Conservation (phyloP, 2,329 filamentous ascomycete genomes). For the Botrytis fabae region DNA sequence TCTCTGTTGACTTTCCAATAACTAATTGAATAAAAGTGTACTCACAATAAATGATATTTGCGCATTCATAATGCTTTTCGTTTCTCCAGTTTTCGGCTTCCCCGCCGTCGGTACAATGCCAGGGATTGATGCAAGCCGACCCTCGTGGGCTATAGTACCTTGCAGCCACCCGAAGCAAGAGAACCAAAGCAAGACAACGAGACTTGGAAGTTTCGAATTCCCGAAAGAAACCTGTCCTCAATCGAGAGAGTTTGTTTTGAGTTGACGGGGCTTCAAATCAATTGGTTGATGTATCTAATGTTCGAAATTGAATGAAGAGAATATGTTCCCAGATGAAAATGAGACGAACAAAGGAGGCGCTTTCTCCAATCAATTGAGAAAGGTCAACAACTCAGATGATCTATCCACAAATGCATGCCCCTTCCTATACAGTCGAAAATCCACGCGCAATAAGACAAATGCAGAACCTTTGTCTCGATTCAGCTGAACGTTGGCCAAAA, state of each 20-base stretch:
- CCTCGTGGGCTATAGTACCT: constrained; percentile 34
- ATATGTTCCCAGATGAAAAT: background rate
- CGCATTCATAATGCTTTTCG: constrained; percentile 51
- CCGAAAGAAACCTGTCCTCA: background rate
- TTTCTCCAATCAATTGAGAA: constrained; percentile 9
- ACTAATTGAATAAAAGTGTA: constrained; percentile 25
- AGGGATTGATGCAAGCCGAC: constrained; percentile 37
- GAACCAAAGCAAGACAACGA: constrained; percentile 14
- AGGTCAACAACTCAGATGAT: constrained; percentile 10
- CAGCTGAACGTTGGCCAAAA: constrained; percentile 25
- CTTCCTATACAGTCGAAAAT: constrained; percentile 2
- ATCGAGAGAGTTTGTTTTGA: background rate
- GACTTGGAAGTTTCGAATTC: constrained; percentile 7
- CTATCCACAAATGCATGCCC: constrained; percentile 17
- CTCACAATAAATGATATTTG: constrained; percentile 60
- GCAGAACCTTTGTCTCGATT: constrained; percentile 32
- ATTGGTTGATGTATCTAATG: background rate
- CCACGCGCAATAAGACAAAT: constrained; percentile 22
- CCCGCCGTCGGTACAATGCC: constrained; percentile 20
- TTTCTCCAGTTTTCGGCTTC: constrained; percentile 29
- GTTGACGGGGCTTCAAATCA: background rate
- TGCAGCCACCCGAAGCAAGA: constrained; percentile 36
- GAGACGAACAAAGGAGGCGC: constrained; percentile 5
- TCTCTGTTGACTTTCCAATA: background rate
- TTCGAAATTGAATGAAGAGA: constrained; percentile 1